Conservation (phyloP, 2,329 filamentous ascomycete genomes). For the Coniochaeta hoffmannii region DNA sequence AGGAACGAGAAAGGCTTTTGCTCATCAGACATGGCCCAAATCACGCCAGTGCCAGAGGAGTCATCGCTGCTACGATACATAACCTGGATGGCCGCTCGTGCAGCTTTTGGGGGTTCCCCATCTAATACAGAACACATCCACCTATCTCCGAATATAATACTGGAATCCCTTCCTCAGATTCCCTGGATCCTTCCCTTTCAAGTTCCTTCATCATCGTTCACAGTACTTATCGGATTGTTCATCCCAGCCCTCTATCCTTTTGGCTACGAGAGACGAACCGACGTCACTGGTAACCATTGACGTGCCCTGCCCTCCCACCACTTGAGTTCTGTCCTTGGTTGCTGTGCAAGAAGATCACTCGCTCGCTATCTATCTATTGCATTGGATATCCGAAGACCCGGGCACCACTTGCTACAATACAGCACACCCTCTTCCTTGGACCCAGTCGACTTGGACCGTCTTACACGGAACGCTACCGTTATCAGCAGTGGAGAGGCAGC, state of each 20-base stretch:
- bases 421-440: not conserved
- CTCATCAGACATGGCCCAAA: slow-evolving; percentile 1
- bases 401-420: not conserved
- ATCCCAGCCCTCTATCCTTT: not conserved
- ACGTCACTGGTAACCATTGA: not conserved
- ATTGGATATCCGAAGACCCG: not conserved
- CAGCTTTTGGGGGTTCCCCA: not conserved
- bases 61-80: slow-evolving; percentile 2
- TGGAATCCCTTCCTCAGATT: not conserved
- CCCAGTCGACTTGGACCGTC: too few species aligned
- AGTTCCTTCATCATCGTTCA: not conserved
- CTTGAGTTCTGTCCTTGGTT: not conserved
- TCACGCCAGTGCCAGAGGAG: slow-evolving; percentile 2
- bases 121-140: not conserved
- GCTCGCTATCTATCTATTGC: not conserved
- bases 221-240: not conserved
- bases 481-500: not conserved
- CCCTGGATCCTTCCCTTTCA: not conserved
- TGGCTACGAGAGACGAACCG: not conserved
- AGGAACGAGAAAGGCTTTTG: not conserved
- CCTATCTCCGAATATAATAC: not conserved
- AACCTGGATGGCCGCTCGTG: not conserved
- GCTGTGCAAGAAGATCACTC: not conserved
- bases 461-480: not conserved
- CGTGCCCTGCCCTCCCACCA: not conserved